Conservation (phyloP, 805 yeast genomes). For the Candida quercuum region DNA sequence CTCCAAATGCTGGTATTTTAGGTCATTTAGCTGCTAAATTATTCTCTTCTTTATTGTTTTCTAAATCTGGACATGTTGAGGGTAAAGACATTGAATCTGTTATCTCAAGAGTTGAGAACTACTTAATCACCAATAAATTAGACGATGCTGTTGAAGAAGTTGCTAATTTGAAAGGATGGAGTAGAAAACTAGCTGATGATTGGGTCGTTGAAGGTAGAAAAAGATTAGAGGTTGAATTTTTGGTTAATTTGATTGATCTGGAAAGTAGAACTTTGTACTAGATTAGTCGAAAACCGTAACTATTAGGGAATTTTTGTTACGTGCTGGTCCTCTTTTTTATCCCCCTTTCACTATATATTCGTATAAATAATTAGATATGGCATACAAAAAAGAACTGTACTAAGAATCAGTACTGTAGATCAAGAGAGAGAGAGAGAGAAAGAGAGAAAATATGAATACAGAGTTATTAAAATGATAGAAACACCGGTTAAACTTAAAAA, state of each 20-base stretch:
- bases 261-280: conserved; percentile 49
- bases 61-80: conserved; percentile 72
- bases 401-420: too few relatives aligned
- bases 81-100: conserved; percentile 88
- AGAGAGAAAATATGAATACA: not conserved
- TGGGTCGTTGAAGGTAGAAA: conserved; percentile 90
- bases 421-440: too few relatives aligned
- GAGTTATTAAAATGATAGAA: not conserved
- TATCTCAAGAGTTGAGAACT: conserved; percentile 76
- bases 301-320: too few relatives aligned
- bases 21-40: conserved; percentile 82
- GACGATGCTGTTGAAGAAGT: conserved; percentile 91
- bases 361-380: not conserved
- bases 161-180: conserved; percentile 86
- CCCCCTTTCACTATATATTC: too few relatives aligned
- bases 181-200: conserved; percentile 81
- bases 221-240: conserved; percentile 81
- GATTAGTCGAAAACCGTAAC: too few relatives aligned
- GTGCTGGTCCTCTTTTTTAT: too few relatives aligned
- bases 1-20: conserved; percentile 92
- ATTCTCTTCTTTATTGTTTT: conserved; percentile 69
- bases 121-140: conserved; percentile 69
- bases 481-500: not conserved
- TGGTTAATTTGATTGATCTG: conserved; percentile 62
- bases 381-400: not conserved